Conservation (phyloP, 352 stramenopile species). For the Globisporangium cystogenes region DNA sequence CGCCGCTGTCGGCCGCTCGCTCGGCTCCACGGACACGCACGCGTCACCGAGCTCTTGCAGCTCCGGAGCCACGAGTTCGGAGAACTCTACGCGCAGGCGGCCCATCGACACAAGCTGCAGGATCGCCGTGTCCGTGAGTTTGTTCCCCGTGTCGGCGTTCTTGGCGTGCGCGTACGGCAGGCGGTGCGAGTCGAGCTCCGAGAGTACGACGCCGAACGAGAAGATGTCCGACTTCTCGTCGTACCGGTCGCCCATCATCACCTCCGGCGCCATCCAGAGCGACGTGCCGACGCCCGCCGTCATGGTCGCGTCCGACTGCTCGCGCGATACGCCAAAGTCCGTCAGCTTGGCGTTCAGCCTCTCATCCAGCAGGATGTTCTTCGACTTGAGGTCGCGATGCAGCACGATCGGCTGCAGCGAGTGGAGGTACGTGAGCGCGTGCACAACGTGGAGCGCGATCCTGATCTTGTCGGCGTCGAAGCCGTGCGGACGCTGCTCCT, state of each 20-base stretch:
- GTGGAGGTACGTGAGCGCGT: neutral
- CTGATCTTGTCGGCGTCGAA: slow-evolving; percentile 47
- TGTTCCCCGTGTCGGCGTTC: slow-evolving; percentile 12
- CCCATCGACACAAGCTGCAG: slow-evolving; percentile 40
- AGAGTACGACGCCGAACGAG: slow-evolving; percentile 79
- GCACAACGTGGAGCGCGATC: slow-evolving; percentile 33
- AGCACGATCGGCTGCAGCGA: neutral
- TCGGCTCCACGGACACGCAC: slow-evolving; percentile 30
- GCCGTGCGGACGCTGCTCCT: slow-evolving; percentile 22
- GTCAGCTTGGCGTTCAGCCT: slow-evolving; percentile 14
- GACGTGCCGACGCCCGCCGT: slow-evolving; percentile 47
- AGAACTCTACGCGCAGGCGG: slow-evolving; percentile 27
- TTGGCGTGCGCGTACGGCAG: slow-evolving; percentile 19
- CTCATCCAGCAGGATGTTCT: neutral
- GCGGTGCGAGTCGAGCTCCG: slow-evolving; percentile 66
- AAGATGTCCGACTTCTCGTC: slow-evolving; percentile 80
- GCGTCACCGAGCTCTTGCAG: slow-evolving; percentile 21
- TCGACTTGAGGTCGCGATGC: neutral
- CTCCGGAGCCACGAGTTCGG: slow-evolving; percentile 12
- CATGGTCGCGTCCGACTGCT: no score
- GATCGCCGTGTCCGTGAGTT: slow-evolving; percentile 25
- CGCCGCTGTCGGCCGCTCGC: slow-evolving; percentile 23
- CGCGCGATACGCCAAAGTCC: slow-evolving; percentile 30
- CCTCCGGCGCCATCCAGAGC: slow-evolving; percentile 47
- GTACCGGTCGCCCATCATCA: slow-evolving; percentile 35